Evolutionary conservation across 78 protist genomes (phyloP).

Genomic region (Blattamonas nauphoetae): DNA sequence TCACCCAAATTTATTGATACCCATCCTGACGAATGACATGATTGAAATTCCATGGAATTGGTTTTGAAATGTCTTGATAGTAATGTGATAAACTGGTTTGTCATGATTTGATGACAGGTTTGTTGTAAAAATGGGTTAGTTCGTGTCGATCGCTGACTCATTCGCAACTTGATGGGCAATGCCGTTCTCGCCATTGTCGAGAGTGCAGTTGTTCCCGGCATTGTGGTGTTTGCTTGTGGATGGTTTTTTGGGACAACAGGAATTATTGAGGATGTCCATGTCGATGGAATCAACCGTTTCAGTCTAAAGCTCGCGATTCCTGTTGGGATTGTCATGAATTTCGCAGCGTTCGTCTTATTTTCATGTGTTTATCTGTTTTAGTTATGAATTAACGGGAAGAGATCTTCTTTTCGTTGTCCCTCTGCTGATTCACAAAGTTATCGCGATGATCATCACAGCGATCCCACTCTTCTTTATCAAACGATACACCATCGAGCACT

Average conservation of each 20-base stretch:
- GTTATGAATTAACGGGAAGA: background rate
- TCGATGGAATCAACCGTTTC: background rate
- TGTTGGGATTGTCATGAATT: background rate
- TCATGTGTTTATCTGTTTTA: background rate
- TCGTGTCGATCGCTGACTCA: too few species aligned
- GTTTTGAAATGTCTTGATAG: too few species aligned
- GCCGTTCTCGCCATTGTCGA: background rate
- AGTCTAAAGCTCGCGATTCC: background rate
- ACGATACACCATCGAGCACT: background rate
- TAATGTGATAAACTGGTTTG: too few species aligned
- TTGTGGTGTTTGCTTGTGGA: background rate
- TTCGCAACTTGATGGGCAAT: background rate
- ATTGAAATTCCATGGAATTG: too few species aligned
- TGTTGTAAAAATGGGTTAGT: too few species aligned
- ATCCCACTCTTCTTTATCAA: background rate
- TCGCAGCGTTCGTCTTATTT: background rate
- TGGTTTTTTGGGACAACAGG: background rate
- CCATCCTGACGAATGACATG: too few species aligned
- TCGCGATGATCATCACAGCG: background rate
- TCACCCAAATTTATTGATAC: too few species aligned
- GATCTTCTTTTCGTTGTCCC: background rate
- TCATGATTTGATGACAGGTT: too few species aligned
- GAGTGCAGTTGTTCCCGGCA: background rate
- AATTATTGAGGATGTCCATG: background rate
- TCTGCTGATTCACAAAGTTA: background rate